These are phyloP conservation scores for Aspergillus versicolor DNA, from an alignment of 2,329 filamentous ascomycete species.

Conservation along the genomic window DNA sequence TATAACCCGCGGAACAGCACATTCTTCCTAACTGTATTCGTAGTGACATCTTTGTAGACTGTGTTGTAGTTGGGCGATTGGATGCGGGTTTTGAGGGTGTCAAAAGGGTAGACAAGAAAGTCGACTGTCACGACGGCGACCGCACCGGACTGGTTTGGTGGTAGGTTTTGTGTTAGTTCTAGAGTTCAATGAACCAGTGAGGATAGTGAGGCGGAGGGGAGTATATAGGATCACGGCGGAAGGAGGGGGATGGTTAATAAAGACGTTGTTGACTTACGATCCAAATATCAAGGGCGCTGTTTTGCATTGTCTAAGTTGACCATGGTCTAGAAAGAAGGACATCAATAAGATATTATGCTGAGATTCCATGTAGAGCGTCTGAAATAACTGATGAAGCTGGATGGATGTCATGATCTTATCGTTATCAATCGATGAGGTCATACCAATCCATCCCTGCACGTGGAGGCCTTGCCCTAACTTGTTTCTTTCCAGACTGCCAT, in stretches of 20 bases:
- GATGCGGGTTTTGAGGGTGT: conserved; percentile 84
- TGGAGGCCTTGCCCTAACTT: conserved; percentile 1
- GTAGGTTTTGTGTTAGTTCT: neutral
- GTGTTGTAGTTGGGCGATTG: conserved; percentile 75
- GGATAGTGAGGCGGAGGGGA: neutral
- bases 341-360: neutral
- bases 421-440: conserved; percentile 9
- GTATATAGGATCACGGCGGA: neutral
- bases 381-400: neutral
- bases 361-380: neutral
- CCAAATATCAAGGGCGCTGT: conserved; percentile 57
- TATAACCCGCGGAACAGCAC: conserved; percentile 73
- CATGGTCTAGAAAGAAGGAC: neutral
- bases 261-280: conserved; percentile 45
- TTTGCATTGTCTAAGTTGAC: neutral
- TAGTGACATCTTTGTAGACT: conserved; percentile 60
- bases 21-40: conserved; percentile 54
- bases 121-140: conserved; percentile 84
- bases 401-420: neutral
- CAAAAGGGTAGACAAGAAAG: conserved; percentile 79
- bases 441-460: neutral
- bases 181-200: neutral
- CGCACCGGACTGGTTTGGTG: conserved; percentile 66
- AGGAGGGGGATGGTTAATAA: neutral
- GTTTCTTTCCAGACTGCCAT: too few species aligned